These are phyloP conservation scores for Platanthera guangdongensis DNA, from an alignment of 106 monocot species.

Conservation along the genomic window DNA sequence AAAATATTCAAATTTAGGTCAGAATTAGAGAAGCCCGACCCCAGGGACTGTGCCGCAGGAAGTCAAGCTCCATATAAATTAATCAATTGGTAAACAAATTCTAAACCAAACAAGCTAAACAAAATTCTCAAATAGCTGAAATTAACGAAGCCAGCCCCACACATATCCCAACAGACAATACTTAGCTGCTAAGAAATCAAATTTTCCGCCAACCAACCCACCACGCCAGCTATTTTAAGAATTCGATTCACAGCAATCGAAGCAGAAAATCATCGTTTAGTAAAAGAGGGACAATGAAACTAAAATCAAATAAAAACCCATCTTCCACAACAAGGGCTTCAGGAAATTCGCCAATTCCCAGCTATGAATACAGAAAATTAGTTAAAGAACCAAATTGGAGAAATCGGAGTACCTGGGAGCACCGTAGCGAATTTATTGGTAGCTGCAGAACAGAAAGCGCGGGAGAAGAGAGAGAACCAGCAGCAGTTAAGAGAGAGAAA, in stretches of 20 bases:
- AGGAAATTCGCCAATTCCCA: neutral
- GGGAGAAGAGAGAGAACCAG: neutral
- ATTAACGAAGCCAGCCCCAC: neutral
- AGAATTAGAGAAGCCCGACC: neutral
- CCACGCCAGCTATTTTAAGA: neutral
- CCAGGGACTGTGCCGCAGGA: neutral
- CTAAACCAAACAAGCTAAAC: neutral
- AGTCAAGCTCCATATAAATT: neutral
- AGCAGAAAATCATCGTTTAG: neutral
- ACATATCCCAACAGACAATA: neutral
- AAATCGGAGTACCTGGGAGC: conserved; percentile 3
- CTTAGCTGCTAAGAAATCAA: neutral
- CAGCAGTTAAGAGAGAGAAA: neutral
- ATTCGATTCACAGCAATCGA: neutral
- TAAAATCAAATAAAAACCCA: neutral
- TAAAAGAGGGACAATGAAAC: neutral
- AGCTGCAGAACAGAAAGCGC: neutral
- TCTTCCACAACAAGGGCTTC: neutral
- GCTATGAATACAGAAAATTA: neutral
- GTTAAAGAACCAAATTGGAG: neutral
- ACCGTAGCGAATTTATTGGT: neutral
- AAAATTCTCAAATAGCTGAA: neutral
- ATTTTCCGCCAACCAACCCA: neutral
- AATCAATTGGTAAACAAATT: neutral
- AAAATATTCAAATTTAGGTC: neutral